Base-by-base conservation (phyloP, 2,329 filamentous ascomycete species). In the Beauveria sp. region DNA sequence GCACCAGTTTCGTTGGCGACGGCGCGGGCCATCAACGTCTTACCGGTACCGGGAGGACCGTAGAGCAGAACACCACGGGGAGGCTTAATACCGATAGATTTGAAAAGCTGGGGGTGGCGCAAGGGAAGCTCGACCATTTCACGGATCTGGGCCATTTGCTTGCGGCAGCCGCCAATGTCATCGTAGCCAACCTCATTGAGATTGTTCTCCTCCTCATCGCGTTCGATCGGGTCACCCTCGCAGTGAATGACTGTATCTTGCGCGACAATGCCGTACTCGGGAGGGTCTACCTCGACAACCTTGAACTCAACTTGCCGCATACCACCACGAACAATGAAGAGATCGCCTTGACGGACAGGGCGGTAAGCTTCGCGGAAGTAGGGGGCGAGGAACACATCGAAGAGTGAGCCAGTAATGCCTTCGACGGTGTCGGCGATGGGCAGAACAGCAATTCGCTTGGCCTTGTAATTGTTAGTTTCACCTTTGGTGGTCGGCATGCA, bases 291-390 rank as follows among this genome's bases (percentile, higher is more conserved):
- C 79, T 99, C 95, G 53, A 99, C 93, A 47, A 99, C 93, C 84
- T 99, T 99, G 83, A 99, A 99, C 74, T 99, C 95, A 42, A 99
- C 95, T 78, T 97, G 93, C 76, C 95, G 88, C 95, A 99, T 99
- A 74, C 93, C 93, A 79, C 93, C 95, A 71, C 95, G 89, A 64
- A 95, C 91, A 75, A 93, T 97, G 84, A 99, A 99, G 62, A 97
- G 86, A 73, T 99, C 95, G 70, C 95, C 95, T 83, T 98, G 95
- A 74, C 93, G 89, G 64, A 99, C 92, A 61, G 95, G 95, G 74
- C 95, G 86, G 83, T 99, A 99, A 66, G 95, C 93, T 84, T 99
- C 95, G 71, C 93, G 91, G 88, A 99, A 99, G 82, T 99, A 99
- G 71, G 95, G 95, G 63, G 95, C 95, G 68, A 99, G 92, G 86